Base-by-base conservation (phyloP, 495 filamentous ascomycete species). In the Glarea lozoyensis region DNA sequence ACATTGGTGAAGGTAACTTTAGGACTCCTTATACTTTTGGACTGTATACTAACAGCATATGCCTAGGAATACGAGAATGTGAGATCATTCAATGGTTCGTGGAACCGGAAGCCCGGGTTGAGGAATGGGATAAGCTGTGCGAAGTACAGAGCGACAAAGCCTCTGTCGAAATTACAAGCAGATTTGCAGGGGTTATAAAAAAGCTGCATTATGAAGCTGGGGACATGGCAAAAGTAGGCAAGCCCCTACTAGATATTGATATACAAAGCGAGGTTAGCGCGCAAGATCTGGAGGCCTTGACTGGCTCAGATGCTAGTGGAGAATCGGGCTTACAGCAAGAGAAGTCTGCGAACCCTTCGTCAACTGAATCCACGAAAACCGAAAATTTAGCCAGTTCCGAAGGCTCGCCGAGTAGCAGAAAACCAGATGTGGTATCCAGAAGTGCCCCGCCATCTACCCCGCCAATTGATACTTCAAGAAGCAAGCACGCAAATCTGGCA, bases 1-100 rank as follows among this genome's bases (percentile, higher is more conserved):
- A 99, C 65, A 94, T 96, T 56, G 93, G 93, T 16, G 93, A 99
- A 73, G 93, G 89, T 89, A 58, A 54, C 66, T 54, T 23, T 38
- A 19, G 31, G 20, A 18, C 13, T 17, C 10, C 10, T 7, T 12
- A 29, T 4, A 12, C n/a, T 16, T 13, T n/a, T 17, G 10, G 23
- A 20, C 9, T 13, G 29, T 18, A 22, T 42, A 36, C 41, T 57
- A 20, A 54, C 37, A 18, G 42, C 19, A 37, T 52, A 34, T 6
- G 37, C 27, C 30, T 45, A 95, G 88, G 92, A 37, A 98, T 97
- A 56, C 86, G 88, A 51, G 92, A 98, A 65, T 93, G 92, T 61
- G 90, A 97, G 61, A 86, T 99, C 56, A 97, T 97, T 53, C 93
- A 97, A 68, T 99, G 93, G 93, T 99, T 96, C 61, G 92, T 97